Conservation (phyloP, 2,329 filamentous ascomycete species). For the Calycina herbarum region DNA sequence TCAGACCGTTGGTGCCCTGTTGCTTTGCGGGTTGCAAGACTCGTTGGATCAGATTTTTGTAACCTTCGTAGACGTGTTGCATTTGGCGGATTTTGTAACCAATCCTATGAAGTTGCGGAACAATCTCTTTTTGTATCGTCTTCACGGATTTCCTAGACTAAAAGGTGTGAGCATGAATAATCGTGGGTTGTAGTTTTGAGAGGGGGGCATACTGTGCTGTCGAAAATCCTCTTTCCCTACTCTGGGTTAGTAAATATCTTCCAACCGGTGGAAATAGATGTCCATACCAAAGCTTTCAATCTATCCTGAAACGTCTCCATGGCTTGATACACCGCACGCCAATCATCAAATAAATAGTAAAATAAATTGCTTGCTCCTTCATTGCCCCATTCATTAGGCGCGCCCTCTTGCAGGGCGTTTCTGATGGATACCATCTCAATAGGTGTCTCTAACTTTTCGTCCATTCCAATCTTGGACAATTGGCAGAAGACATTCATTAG, state of each 20-base stretch:
- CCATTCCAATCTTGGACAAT: conserved; percentile 52
- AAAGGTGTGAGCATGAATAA: conserved; percentile 11
- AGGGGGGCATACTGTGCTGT: conserved; percentile 29
- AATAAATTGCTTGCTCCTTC: conserved; percentile 62
- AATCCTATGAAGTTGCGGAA: conserved; percentile 57
- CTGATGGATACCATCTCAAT: conserved; percentile 36
- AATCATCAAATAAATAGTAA: conserved; percentile 69
- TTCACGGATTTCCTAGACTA: conserved; percentile 39
- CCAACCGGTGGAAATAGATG: not conserved
- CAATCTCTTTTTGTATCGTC: conserved; percentile 51
- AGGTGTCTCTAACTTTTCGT: conserved; percentile 31
- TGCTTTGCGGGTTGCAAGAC: conserved; percentile 43
- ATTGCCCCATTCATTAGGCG: conserved; percentile 34
- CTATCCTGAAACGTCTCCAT: conserved; percentile 48
- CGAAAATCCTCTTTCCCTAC: conserved; percentile 31
- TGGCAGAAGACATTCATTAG: conserved; percentile 61
- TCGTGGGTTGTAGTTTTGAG: no score
- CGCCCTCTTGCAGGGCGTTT: conserved; percentile 33
- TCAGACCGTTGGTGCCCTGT: conserved; percentile 5
- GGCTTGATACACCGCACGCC: conserved; percentile 58
- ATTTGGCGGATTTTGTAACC: conserved; percentile 61
- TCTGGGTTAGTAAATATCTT: conserved; percentile 8
- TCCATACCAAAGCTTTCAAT: conserved; percentile 51
- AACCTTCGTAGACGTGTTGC: conserved; percentile 60
- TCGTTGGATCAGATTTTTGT: conserved; percentile 60